Conservation (phyloP, 768 basidiomycete species). For the Sporobolomyces phaffii region DNA sequence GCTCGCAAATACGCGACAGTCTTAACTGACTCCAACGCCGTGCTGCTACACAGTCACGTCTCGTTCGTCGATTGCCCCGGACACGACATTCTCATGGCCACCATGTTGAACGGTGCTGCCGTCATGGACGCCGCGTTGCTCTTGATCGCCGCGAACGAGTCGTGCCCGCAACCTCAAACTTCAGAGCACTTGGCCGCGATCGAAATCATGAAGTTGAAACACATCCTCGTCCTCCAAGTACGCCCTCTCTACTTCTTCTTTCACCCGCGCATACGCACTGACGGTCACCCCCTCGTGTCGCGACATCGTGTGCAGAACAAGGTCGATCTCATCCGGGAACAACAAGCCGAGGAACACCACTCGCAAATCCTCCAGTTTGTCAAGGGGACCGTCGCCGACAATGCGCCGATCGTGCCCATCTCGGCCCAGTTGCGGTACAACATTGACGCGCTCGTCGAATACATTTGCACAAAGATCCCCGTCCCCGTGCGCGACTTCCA, state of each 20-base stretch:
- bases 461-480: constrained; percentile 93
- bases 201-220: constrained; percentile 97
- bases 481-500: constrained; percentile 89
- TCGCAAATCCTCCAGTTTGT: constrained; percentile 94
- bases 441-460: constrained; percentile 98
- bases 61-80: constrained; percentile 85
- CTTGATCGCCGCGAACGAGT: constrained; percentile 94
- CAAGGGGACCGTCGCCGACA: constrained; percentile 94
- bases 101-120: constrained; percentile 98
- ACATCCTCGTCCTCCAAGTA: constrained; percentile 87
- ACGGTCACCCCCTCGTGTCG: no score
- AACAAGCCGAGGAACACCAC: constrained; percentile 88
- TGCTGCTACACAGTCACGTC: constrained; percentile 68
- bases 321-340: constrained; percentile 94
- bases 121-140: constrained; percentile 99
- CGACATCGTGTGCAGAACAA: constrained; percentile 65
- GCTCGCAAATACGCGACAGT: no score
- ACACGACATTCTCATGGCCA: constrained; percentile 99
- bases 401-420: constrained; percentile 96
- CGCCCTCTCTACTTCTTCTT: no score
- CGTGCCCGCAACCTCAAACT: constrained; percentile 97
- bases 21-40: no score
- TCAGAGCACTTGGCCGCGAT: constrained; percentile 97
- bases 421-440: constrained; percentile 98
- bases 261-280: no score